phyloP scores from a whole-genome alignment of 257 asterid genomes.

The Penstemon eatonii region DNA sequence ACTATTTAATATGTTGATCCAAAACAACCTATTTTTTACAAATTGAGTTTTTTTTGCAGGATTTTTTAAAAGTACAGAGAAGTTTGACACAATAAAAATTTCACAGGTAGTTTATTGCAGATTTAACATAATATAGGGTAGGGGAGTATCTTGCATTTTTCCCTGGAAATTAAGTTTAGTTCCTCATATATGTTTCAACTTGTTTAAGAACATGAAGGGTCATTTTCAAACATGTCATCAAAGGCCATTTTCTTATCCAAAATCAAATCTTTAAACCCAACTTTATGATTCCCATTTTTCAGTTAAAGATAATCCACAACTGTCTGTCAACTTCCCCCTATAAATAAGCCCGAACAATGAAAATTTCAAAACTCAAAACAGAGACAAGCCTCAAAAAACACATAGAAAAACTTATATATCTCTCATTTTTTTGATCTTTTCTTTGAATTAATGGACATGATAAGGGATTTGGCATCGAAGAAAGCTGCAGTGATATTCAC shows the following conservation, averaged over 20 bases:
- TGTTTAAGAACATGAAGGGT: conserved; percentile 35
- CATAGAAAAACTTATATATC: not conserved
- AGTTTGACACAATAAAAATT: no score
- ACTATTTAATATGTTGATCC: no score
- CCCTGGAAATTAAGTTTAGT: not conserved
- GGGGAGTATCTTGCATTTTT: no score
- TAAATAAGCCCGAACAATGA: conserved; percentile 38
- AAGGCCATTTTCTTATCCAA: conserved; percentile 37
- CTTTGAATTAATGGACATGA: conserved; percentile 46
- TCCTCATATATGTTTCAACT: conserved; percentile 26
- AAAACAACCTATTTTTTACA: no score
- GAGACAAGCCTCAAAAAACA: conserved; percentile 24
- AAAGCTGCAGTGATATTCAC: conserved; percentile 79
- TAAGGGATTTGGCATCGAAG: conserved; percentile 65
- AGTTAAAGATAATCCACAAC: conserved; percentile 33
- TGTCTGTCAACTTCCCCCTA: conserved; percentile 47
- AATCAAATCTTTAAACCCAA: conserved; percentile 37
- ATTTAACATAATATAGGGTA: no score
- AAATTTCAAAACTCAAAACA: conserved; percentile 26
- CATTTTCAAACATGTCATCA: conserved; percentile 41
- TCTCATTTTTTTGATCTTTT: not conserved
- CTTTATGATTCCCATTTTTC: conserved; percentile 32
- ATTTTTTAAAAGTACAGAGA: no score
- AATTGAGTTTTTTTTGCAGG: no score
- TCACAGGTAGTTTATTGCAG: no score